Evolutionary conservation across 768 basidiomycete species (phyloP).

Genomic region (Termitomyces sp.): DNA sequence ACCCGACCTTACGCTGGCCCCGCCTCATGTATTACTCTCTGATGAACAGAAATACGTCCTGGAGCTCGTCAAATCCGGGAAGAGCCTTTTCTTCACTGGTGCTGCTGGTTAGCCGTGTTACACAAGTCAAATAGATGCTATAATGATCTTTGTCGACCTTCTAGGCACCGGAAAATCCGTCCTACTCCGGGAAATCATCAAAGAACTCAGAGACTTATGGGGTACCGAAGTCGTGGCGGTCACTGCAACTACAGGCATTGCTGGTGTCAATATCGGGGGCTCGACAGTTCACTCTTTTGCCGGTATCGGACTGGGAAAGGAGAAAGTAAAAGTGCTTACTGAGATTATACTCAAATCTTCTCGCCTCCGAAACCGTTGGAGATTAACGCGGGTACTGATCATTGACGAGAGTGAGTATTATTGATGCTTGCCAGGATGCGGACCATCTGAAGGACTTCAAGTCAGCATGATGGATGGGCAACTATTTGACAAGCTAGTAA

Average conservation of each 20-base stretch:
- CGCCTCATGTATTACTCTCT: conserved; percentile 20
- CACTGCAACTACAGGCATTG: conserved; percentile 63
- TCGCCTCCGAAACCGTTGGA: conserved; percentile 41
- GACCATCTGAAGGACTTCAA: conserved; percentile 6
- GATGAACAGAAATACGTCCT: conserved; percentile 38
- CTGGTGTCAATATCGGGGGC: conserved; percentile 68
- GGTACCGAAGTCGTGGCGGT: conserved; percentile 35
- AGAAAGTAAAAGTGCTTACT: conserved; percentile 35
- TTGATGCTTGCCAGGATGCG: neutral
- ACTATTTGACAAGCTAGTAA: conserved; percentile 66
- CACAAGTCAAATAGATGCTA: neutral
- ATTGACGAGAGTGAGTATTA: conserved; percentile 62
- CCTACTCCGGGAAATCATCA: conserved; percentile 57
- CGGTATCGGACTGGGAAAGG: conserved; percentile 58
- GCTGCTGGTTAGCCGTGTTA: conserved; percentile 43
- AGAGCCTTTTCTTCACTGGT: conserved; percentile 72
- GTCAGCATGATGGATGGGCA: conserved; percentile 76
- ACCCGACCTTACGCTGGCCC: neutral
- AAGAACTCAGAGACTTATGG: conserved; percentile 23
- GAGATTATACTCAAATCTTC: conserved; percentile 21
- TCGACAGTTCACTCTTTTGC: conserved; percentile 63
- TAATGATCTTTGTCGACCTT: neutral
- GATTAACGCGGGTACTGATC: conserved; percentile 44
- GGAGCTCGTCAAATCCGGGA: conserved; percentile 41
- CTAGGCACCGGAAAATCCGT: conserved; percentile 70